Evolutionary conservation across 345 rosid genomes (phyloP).

Genomic region (Cardamine chenopodiifolia): DNA sequence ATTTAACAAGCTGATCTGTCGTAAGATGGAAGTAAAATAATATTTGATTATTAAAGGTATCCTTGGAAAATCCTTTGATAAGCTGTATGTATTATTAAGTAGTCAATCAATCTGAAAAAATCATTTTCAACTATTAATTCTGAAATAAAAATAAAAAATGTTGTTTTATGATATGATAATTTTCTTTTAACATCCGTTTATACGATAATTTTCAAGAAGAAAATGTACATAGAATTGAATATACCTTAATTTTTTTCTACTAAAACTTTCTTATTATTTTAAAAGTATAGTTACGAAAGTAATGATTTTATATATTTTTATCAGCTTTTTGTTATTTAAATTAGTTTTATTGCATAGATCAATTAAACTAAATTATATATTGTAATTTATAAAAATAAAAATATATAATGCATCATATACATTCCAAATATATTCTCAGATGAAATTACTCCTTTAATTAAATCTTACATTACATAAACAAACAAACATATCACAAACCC

Average conservation of each 20-base stretch:
- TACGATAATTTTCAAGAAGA: background rate
- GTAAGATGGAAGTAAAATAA: background rate
- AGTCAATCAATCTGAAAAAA: background rate
- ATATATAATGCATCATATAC: background rate
- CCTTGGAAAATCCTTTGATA: background rate
- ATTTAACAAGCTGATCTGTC: background rate
- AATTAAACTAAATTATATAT: background rate
- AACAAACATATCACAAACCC: background rate
- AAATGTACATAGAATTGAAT: background rate
- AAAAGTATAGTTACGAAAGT: background rate
- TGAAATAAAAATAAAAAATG: no score
- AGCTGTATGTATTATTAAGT: background rate
- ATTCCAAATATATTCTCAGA: background rate
- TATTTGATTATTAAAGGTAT: background rate
- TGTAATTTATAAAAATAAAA: background rate
- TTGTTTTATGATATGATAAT: no score
- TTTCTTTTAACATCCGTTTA: background rate
- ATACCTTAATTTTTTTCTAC: background rate
- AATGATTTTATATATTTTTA: background rate
- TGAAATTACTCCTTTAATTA: background rate
- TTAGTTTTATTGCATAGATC: background rate
- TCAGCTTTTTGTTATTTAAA: background rate
- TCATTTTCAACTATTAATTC: no score
- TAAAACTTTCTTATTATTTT: background rate
- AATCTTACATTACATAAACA: background rate